phyloP scores from a whole-genome alignment of 805 yeast genomes.

The Yarrowia phangngaensis region DNA sequence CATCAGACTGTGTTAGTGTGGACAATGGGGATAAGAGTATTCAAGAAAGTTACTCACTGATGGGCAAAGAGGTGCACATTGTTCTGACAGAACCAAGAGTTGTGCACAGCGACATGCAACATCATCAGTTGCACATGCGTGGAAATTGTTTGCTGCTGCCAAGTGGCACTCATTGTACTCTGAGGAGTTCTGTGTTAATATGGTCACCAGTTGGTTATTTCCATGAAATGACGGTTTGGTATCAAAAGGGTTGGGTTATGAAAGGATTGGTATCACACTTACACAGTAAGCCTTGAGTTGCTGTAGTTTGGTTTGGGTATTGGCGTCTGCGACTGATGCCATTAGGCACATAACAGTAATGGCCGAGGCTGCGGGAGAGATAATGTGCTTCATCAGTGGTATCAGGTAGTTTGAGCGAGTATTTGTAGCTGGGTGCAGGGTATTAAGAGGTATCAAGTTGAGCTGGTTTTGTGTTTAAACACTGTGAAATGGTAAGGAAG shows the following conservation, averaged over 20 bases:
- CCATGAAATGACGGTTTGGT: too few species aligned
- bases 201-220: too few species aligned
- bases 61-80: conserved; percentile 15
- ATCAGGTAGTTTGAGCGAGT: conserved; percentile 5
- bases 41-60: conserved; percentile 4
- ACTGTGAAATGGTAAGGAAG: background rate
- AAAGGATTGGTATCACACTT: conserved; percentile 4
- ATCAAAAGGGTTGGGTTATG: too few species aligned
- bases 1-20: conserved; percentile 20
- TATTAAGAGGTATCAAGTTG: background rate
- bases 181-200: conserved; percentile 24
- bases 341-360: conserved; percentile 10
- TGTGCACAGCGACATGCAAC: conserved; percentile 20
- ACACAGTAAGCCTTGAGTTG: conserved; percentile 18
- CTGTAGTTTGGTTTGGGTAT: conserved; percentile 8
- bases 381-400: conserved; percentile 19
- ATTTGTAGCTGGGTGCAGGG: background rate
- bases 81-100: conserved; percentile 6
- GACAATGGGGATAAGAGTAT: background rate
- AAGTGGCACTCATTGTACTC: conserved; percentile 24
- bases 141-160: conserved; percentile 16
- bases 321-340: conserved; percentile 5
- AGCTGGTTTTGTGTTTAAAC: conserved; percentile 1
- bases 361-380: conserved; percentile 18
- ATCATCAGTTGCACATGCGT: conserved; percentile 16